Evolutionary conservation across 108 stramenopile genomes (phyloP).

Genomic region (Nitzschia putrida): DNA sequence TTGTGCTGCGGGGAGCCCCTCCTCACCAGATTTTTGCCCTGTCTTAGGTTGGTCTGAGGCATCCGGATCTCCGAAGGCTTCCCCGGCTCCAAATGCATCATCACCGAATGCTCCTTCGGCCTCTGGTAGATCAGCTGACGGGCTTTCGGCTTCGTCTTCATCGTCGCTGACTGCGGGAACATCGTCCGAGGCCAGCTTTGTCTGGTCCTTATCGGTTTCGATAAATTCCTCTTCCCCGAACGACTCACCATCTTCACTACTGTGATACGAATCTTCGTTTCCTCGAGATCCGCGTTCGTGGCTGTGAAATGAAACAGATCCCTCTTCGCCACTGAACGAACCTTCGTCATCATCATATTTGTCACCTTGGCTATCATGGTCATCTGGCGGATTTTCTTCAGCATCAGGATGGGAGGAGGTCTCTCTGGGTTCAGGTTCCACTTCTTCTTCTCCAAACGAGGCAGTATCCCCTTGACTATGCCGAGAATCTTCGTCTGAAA

Average conservation of each 20-base stretch:
- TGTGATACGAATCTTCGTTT: neutral
- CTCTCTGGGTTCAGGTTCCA: no score
- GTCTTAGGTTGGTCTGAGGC: neutral
- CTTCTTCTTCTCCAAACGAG: no score
- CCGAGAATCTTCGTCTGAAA: no score
- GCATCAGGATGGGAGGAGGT: no score
- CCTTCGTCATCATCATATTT: no score
- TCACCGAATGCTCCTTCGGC: neutral
- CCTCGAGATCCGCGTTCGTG: no score
- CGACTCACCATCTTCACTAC: neutral
- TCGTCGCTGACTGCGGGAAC: neutral
- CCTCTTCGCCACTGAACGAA: no score
- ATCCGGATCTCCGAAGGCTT: neutral
- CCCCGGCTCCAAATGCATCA: slow-evolving; percentile 1
- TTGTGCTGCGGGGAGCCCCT: neutral
- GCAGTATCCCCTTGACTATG: no score
- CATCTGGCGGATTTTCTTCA: no score
- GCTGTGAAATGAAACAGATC: no score
- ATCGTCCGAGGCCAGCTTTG: neutral
- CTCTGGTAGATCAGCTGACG: neutral
- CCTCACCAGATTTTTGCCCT: neutral
- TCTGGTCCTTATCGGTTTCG: neutral
- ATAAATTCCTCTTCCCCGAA: neutral
- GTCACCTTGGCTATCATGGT: no score
- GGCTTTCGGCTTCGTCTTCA: neutral